These are phyloP conservation scores for Blastobotrys serpentis DNA, from an alignment of 1,139 yeast species.

Conservation along the genomic window DNA sequence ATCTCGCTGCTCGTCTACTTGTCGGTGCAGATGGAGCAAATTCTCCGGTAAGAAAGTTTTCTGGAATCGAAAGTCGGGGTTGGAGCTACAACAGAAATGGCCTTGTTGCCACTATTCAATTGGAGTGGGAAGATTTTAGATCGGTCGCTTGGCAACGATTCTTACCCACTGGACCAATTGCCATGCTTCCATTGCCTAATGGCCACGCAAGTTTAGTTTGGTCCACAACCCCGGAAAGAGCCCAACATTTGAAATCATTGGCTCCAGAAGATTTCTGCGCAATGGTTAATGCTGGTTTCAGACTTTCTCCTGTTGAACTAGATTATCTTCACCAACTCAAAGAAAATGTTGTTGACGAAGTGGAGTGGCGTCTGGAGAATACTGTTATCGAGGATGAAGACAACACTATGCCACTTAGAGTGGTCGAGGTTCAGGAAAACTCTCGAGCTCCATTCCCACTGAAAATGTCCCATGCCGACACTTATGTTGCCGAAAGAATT, in stretches of 20 bases:
- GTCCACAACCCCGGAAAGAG: slow-evolving; percentile 80
- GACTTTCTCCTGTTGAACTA: slow-evolving; percentile 74
- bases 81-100: slow-evolving; percentile 91
- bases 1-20: slow-evolving; percentile 65
- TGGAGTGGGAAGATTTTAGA: slow-evolving; percentile 69
- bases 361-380: slow-evolving; percentile 64
- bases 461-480: slow-evolving; percentile 85
- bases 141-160: slow-evolving; percentile 91
- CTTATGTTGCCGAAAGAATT: slow-evolving; percentile 76
- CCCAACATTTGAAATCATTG: slow-evolving; percentile 58
- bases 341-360: slow-evolving; percentile 46
- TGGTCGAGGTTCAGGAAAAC: slow-evolving; percentile 53
- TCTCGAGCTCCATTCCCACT: slow-evolving; percentile 90
- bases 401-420: slow-evolving; percentile 62
- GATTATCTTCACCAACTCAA: slow-evolving; percentile 60
- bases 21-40: slow-evolving; percentile 97
- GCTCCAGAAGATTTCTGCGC: slow-evolving; percentile 63
- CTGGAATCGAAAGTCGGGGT: slow-evolving; percentile 82
- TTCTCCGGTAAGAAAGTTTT: slow-evolving; percentile 84
- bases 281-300: slow-evolving; percentile 82
- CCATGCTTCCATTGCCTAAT: slow-evolving; percentile 82
- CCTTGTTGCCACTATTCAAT: slow-evolving; percentile 79
- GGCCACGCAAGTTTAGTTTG: slow-evolving; percentile 89
- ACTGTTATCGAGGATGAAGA: slow-evolving; percentile 47
- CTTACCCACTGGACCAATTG: slow-evolving; percentile 88